Percentiles rank a stretch among this genome's conserved stretches.
Conservation (phyloP, 306 rosid genomes). For the Fragaria vesca region DNA sequence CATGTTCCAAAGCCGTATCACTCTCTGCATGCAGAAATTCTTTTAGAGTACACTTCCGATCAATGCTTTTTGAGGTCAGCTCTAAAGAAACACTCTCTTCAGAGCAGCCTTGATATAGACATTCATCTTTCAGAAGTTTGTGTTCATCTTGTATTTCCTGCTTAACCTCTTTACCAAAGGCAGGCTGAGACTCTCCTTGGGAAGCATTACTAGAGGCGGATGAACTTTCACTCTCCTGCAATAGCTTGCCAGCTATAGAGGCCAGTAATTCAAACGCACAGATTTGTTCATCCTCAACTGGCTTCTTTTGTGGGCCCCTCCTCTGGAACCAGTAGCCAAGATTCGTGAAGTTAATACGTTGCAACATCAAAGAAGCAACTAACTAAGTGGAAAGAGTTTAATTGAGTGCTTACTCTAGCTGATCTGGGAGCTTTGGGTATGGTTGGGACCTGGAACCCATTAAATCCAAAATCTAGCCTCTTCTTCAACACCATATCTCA, state of each 20-base stretch:
- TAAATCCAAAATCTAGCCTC: constrained; percentile 54
- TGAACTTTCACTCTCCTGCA: constrained; percentile 80
- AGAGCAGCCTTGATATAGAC: constrained; percentile 45
- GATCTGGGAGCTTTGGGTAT: constrained; percentile 85
- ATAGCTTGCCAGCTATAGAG: constrained; percentile 84
- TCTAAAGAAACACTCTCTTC: constrained; percentile 45
- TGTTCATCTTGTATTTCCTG: constrained; percentile 38
- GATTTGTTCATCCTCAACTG: constrained; percentile 42
- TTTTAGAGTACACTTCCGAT: constrained; percentile 34
- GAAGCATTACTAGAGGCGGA: constrained; percentile 79
- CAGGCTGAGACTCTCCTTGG: constrained; percentile 47
- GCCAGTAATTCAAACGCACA: constrained; percentile 85
- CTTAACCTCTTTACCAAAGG: constrained; percentile 42
- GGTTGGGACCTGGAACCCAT: constrained; percentile 63
- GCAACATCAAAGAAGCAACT: constrained; percentile 15
- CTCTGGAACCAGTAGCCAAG: constrained; percentile 54
- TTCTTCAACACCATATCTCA: constrained; percentile 84
- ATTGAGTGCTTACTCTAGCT: constrained; percentile 61
- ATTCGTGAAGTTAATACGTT: constrained; percentile 19
- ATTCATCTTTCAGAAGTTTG: constrained; percentile 40
- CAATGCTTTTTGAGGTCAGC: constrained; percentile 34
- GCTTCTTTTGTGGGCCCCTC: constrained; percentile 54
- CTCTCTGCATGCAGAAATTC: constrained; percentile 32
- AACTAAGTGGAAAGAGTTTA: constrained; percentile 7
- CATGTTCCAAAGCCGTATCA: constrained; percentile 41